Evolutionary conservation across 2,329 filamentous ascomycete species (phyloP).

Genomic region (Hypoxylon sp.): DNA sequence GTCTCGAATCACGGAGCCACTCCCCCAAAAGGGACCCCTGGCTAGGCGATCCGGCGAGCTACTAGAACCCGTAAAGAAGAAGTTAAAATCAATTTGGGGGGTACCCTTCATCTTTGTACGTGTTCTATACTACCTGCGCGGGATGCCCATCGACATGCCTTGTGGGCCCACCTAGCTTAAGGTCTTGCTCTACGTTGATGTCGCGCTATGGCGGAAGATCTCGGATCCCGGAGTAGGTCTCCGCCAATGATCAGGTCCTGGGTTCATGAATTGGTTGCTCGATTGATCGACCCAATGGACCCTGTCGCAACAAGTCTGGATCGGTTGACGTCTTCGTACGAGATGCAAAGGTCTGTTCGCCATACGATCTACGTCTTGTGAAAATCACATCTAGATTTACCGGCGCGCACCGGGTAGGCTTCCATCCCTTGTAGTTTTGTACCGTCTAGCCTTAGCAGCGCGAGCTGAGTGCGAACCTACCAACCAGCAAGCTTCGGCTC

Average conservation of each 20-base stretch:
- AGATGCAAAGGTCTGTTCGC: conserved; percentile 17
- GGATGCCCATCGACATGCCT: conserved; percentile 33
- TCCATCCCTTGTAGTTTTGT: conserved; percentile 19
- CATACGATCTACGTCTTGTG: conserved; percentile 40
- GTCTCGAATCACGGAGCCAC: conserved; percentile 41
- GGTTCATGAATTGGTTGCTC: conserved; percentile 38
- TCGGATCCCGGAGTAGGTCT: conserved; percentile 43
- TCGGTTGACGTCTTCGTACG: conserved; percentile 25
- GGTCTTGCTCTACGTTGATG: conserved; percentile 22
- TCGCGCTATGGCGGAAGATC: conserved; percentile 39
- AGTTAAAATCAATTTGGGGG: conserved; percentile 33
- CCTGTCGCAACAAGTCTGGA: conserved; percentile 20
- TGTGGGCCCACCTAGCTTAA: conserved; percentile 10
- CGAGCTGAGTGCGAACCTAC: conserved; percentile 37
- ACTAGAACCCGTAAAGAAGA: conserved; percentile 43
- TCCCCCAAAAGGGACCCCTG: conserved; percentile 39
- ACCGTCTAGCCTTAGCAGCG: conserved; percentile 14
- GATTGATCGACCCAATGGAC: conserved; percentile 38
- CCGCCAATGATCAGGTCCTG: conserved; percentile 36
- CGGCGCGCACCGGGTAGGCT: conserved; percentile 19
- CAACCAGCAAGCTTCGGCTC: conserved; percentile 34
- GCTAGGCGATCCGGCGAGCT: conserved; percentile 39
- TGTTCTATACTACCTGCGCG: conserved; percentile 36
- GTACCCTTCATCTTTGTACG: conserved; percentile 23
- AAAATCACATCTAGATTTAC: conserved; percentile 42